These are phyloP conservation scores for Saccharomycopsis sp. DNA, from an alignment of 805 yeast species.

Conservation along the genomic window DNA sequence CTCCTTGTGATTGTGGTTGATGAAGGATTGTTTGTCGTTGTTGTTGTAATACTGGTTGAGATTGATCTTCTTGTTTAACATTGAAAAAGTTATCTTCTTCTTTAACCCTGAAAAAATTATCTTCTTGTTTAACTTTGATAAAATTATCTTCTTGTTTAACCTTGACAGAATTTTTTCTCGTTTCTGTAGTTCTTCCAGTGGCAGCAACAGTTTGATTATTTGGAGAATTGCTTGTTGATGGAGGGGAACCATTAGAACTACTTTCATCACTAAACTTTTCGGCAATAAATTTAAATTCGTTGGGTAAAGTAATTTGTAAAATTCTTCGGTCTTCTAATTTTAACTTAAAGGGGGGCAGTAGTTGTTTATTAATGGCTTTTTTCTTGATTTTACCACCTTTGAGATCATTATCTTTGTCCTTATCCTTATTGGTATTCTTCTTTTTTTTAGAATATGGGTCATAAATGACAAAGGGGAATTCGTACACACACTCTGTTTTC, in stretches of 20 bases:
- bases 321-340: constrained; percentile 10
- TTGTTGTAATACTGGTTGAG: not conserved
- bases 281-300: constrained; percentile 11
- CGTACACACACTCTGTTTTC: constrained; percentile 6
- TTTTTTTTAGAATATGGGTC: constrained; percentile 7
- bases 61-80: not conserved
- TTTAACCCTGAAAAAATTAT: too few relatives aligned
- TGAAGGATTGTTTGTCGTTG: too few relatives aligned
- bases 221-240: too few relatives aligned
- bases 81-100: too few relatives aligned
- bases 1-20: not conserved
- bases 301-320: constrained; percentile 13
- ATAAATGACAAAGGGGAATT: constrained; percentile 11
- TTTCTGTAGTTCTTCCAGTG: too few relatives aligned
- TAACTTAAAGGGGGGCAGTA: not conserved
- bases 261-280: constrained; percentile 11
- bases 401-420: not conserved
- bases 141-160: too few relatives aligned
- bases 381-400: not conserved
- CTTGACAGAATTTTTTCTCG: too few relatives aligned
- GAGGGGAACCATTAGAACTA: not conserved
- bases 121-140: too few relatives aligned
- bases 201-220: not conserved
- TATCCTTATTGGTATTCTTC: not conserved
- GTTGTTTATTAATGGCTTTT: not conserved